Evolutionary conservation across 2,329 filamentous ascomycete genomes (phyloP).

Genomic region (Penicillium sp.): DNA sequence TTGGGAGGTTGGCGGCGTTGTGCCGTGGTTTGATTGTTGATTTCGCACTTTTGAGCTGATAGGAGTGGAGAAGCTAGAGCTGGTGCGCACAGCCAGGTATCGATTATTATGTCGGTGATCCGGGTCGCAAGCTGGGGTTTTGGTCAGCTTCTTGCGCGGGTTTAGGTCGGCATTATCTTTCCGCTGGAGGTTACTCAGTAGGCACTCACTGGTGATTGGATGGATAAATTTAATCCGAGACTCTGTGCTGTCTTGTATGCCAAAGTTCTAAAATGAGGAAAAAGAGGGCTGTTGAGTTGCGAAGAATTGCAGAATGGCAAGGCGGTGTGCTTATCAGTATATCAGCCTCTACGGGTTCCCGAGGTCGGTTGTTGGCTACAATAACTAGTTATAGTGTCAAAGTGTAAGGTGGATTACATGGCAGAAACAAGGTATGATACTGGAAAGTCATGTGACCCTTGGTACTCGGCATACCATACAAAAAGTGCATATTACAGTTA

Average conservation of each 20-base stretch:
- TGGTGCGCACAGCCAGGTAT: neutral
- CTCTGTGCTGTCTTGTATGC: neutral
- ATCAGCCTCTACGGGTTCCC: neutral
- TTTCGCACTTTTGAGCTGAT: neutral
- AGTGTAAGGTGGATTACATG: no score
- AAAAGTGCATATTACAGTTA: no score
- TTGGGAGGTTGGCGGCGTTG: neutral
- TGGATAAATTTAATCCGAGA: neutral
- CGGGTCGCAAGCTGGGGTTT: neutral
- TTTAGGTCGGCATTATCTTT: neutral
- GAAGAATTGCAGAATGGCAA: neutral
- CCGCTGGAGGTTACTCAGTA: neutral
- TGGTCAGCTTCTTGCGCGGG: neutral
- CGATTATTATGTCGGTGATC: neutral
- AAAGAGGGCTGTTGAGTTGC: constrained; percentile 5
- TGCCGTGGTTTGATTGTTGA: neutral
- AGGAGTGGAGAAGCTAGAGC: neutral
- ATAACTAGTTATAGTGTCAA: no score
- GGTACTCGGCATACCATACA: no score
- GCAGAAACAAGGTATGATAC: no score
- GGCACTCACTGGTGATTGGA: neutral
- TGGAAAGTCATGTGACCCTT: no score
- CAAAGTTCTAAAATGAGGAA: neutral
- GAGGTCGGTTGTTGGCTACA: neutral
- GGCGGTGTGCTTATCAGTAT: constrained; percentile 13